phyloP scores from a whole-genome alignment of 208 protist genomes.

The Crithidia expoeki region DNA sequence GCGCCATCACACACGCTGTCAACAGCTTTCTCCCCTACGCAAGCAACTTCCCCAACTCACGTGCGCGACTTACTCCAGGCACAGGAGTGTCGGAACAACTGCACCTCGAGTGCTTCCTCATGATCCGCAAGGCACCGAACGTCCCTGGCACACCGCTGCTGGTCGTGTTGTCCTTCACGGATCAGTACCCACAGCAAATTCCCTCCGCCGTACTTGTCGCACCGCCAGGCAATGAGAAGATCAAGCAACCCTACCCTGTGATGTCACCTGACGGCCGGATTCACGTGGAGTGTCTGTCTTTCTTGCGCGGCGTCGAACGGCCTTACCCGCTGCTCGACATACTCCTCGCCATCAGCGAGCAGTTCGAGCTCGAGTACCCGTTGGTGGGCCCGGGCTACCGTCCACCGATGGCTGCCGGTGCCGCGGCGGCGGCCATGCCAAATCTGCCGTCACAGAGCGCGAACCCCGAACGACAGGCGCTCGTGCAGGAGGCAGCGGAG shows the following conservation, averaged over 20 bases:
- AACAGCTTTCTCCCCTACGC: constrained; percentile 58
- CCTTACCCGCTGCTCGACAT: constrained; percentile 72
- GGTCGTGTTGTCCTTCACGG: constrained; percentile 36
- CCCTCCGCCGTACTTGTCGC: constrained; percentile 36
- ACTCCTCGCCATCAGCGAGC: constrained; percentile 67
- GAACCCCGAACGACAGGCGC: constrained; percentile 25
- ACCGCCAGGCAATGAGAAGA: constrained; percentile 25
- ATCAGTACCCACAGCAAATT: constrained; percentile 39
- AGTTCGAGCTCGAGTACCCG: constrained; percentile 79
- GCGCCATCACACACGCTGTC: constrained; percentile 48
- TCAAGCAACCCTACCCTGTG: constrained; percentile 56
- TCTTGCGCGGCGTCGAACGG: constrained; percentile 50
- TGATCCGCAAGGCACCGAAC: constrained; percentile 13
- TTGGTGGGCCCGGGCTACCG: constrained; percentile 32
- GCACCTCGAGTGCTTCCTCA: constrained; percentile 35
- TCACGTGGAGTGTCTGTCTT: constrained; percentile 51
- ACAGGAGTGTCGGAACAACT: constrained; percentile 25
- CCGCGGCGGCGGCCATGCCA: not conserved
- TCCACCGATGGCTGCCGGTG: constrained; percentile 2
- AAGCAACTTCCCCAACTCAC: constrained; percentile 51
- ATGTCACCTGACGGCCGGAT: constrained; percentile 56
- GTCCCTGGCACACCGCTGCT: constrained; percentile 27
- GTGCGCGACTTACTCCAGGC: constrained; percentile 29
- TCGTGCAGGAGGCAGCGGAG: constrained; percentile 68
- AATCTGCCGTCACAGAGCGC: not conserved